Base-by-base conservation (phyloP, 2,329 filamentous ascomycete species). In the Paecilomyces niveus region DNA sequence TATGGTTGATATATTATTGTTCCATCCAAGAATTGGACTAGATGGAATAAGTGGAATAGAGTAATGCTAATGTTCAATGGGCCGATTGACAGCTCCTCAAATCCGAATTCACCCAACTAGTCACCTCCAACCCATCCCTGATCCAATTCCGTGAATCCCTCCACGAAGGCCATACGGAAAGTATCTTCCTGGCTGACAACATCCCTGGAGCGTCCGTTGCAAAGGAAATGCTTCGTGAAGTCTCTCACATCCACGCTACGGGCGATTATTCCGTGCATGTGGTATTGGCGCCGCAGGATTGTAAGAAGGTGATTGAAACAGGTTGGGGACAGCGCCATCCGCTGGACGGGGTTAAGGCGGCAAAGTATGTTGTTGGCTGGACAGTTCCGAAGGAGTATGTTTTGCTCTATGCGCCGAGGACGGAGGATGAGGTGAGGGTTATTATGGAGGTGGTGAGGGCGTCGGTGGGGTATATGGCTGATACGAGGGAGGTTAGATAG, bases 391-490 rank as follows among this genome's bases (percentile, higher is more conserved):
- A 45, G 21, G 70, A 72, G 52, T 72, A 65, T 63, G 56, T 74
- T 7, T 53, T 74, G 11, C 63, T 74, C 18, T 74, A 74, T 66
- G 71, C 72, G 8, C 72, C 72, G 0, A 64, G 71, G 13, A 67
- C 63, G 15, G 66, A 72, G 32, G 65, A 65, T 6, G 72, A 73
- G 54, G 59, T 73, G n/a, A 54, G 65, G 22, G 62, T 65, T 10
- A 64, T 73, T 1, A 67, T 70, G 63, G 57, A 68, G 39, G 67
- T 74, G 54, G 15, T 74, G n/a, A 62, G 60, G 31, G 72, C 72
- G 4, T 59, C 69, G 54, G 64, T 74, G 4, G 65, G 68, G 61
- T 73, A 69, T 57, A 64, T 70, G 63, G 67, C 69, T 9, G 66
- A 65, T 1, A 61, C 62, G 7, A 62, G 66, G 29, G 65, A 68